These are phyloP conservation scores for Globisporangium cederbergense DNA, from an alignment of 352 stramenopile species.

Conservation along the genomic window DNA sequence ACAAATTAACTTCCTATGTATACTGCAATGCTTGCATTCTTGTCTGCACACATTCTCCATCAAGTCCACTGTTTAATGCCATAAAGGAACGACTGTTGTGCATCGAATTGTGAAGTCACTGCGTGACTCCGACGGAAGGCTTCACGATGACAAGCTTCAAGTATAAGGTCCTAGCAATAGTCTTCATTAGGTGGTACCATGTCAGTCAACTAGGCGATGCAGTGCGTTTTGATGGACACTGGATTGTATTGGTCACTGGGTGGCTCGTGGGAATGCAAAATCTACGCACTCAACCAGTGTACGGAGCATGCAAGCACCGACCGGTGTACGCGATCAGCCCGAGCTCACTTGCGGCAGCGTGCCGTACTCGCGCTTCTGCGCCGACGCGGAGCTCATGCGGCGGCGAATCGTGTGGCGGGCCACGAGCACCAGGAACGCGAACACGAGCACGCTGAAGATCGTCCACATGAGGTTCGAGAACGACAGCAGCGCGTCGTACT, in stretches of 20 bases:
- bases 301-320: too few relatives aligned
- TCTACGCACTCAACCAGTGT: too few relatives aligned
- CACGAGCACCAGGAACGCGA: constrained; percentile 38
- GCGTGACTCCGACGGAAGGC: too few relatives aligned
- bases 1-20: constrained; percentile 5
- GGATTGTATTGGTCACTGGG: background rate
- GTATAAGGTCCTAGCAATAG: too few relatives aligned
- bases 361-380: constrained; percentile 31
- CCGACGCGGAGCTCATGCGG: constrained; percentile 5
- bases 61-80: too few relatives aligned
- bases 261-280: background rate
- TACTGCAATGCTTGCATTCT: too few relatives aligned
- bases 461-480: constrained; percentile 30
- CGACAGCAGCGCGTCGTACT: constrained; percentile 9
- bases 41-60: too few relatives aligned
- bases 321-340: constrained; percentile 7
- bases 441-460: constrained; percentile 36
- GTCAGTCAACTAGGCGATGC: background rate
- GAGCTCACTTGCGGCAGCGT: constrained; percentile 33
- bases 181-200: too few relatives aligned
- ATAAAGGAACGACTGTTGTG: too few relatives aligned
- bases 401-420: constrained; percentile 24
- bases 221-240: background rate
- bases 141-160: too few relatives aligned
- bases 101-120: too few relatives aligned